Evolutionary conservation across 768 basidiomycete genomes (phyloP), one percentile per base, ranked within the genome.

Genomic region (Lactifluus volemus): DNA sequence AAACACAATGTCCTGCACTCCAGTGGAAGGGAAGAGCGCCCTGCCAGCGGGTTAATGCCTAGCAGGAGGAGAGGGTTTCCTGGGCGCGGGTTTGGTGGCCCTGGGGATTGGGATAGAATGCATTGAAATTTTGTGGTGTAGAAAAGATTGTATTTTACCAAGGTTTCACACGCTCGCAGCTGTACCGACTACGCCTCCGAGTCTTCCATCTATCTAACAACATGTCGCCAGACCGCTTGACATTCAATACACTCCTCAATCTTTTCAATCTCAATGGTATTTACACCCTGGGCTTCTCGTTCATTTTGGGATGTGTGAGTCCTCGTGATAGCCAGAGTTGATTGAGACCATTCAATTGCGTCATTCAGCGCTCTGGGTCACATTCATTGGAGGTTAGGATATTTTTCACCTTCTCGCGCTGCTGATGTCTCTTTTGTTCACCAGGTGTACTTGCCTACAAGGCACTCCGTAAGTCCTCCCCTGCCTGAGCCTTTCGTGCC

Each of bases 261-360:
- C 58, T 72, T n/a, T 60, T 73, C 57, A 69, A 59, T 45, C 57
- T 68, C 6, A 64, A 63, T 44, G 77, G 78, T 17, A 51, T 79
- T 4, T 85, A 86, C 63, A 68, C 81, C 30, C 62, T 85, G 30
- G 79, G 75, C n/a, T 86, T 82, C 73, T 75, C 75, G 11, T 85
- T 82, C 80, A 70, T 85, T 32, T 83, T 71, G 86, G 86, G 61
- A 85, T 84, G 86, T 83, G 85, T 85, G 69, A 72, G 83, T 79
- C 19, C 11, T 34, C 15, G 39, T 15, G 14, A 8, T 25, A 25
- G 14, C 38, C 12, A 11, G n/a, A 30, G 32, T 34, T 34, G 32
- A 34, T 25, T 34, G 32, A 34, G 32, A 9, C 25, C 25, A 25
- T 25, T 4, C 25, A 41, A 36, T 36, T 36, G 9, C 9, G 32